Conservation (phyloP, 2,329 filamentous ascomycete genomes). For the Colletotrichum musicola region DNA sequence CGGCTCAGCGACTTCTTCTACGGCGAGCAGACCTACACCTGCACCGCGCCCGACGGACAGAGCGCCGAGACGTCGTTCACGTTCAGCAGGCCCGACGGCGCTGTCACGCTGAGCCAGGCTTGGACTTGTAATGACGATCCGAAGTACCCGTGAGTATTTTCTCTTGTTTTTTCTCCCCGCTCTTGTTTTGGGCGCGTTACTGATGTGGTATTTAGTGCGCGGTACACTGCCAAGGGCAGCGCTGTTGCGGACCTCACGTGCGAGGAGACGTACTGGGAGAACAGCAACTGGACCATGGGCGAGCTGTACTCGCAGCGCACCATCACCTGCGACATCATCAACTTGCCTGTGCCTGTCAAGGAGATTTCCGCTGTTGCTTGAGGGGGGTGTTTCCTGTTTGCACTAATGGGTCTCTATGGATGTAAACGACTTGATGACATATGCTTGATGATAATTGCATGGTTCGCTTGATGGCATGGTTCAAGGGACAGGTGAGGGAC, state of each 20-base stretch:
- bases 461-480: neutral
- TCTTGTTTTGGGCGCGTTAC: neutral
- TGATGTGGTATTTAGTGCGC: conserved; percentile 39
- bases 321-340: conserved; percentile 46
- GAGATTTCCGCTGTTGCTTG: conserved; percentile 45
- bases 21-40: conserved; percentile 59
- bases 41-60: conserved; percentile 50
- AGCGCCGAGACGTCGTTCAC: conserved; percentile 55
- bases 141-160: conserved; percentile 34
- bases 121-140: conserved; percentile 61
- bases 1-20: conserved; percentile 64
- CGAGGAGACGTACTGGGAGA: conserved; percentile 45
- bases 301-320: conserved; percentile 48
- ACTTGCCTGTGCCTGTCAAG: conserved; percentile 44
- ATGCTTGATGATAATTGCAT: neutral
- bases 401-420: too few species aligned
- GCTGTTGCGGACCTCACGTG: conserved; percentile 47
- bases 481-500: neutral
- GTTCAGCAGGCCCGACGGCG: conserved; percentile 52
- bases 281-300: conserved; percentile 48
- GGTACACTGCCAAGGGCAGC: conserved; percentile 46
- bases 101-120: conserved; percentile 60
- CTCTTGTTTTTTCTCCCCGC: neutral
- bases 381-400: neutral
- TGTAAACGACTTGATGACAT: conserved; percentile 18